Conservation (phyloP, 2,329 filamentous ascomycete genomes). For the Juglanconis oblonga region DNA sequence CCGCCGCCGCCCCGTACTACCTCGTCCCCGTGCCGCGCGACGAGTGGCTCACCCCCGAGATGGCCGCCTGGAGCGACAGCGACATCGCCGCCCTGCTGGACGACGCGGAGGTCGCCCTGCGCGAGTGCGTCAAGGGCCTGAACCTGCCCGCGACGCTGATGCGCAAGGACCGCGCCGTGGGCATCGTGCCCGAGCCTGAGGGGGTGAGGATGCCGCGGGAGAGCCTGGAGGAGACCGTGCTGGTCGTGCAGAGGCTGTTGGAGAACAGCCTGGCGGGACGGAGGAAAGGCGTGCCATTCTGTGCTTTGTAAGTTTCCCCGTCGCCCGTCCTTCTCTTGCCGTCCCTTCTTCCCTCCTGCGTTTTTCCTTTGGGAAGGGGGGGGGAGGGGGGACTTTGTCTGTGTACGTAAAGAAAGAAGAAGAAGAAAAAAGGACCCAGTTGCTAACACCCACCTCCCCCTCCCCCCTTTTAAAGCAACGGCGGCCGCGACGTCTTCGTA, state of each 20-base stretch:
- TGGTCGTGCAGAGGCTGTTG: constrained; percentile 89
- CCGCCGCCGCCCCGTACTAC: constrained; percentile 56
- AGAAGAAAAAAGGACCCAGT: no score
- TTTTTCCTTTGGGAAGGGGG: background rate
- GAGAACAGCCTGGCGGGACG: constrained; percentile 72
- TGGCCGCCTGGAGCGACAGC: constrained; percentile 71
- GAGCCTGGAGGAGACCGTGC: constrained; percentile 89
- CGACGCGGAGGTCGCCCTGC: constrained; percentile 79
- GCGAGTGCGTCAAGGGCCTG: constrained; percentile 77
- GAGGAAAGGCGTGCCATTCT: constrained; percentile 69
- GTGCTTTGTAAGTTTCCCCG: constrained; percentile 61
- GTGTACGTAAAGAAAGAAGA: no score
- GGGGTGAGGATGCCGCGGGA: constrained; percentile 75
- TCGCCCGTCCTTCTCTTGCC: background rate
- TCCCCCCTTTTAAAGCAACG: constrained; percentile 55
- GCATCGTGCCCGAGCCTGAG: constrained; percentile 65
- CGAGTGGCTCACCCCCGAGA: constrained; percentile 74
- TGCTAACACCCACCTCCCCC: no score
- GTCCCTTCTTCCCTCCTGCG: no score
- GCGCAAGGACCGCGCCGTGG: constrained; percentile 84
- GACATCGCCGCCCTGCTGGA: constrained; percentile 82
- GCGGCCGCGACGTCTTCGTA: constrained; percentile 95
- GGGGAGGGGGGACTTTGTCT: no score
- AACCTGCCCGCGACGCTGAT: constrained; percentile 76
- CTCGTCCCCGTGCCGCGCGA: constrained; percentile 64